Percentiles rank a stretch among this genome's conserved stretches.
Conservation (phyloP, 140 eudicot species). For the Ambrosia hybrid region DNA sequence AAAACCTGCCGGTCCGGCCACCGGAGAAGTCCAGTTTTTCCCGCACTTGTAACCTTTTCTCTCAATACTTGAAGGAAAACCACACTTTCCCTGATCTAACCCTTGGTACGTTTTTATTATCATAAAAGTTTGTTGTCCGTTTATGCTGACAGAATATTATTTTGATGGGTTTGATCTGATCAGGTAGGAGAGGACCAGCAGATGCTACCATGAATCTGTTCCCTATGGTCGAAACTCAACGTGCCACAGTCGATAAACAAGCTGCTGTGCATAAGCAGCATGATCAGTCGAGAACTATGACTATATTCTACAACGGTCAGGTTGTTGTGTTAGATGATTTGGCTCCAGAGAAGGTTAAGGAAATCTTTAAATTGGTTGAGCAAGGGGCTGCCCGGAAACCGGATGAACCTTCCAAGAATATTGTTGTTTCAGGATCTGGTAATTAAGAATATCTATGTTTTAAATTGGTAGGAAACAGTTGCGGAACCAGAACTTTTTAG, state of each 20-base stretch:
- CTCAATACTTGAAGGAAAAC: constrained; percentile 84
- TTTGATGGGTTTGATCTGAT: not conserved
- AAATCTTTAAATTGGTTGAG: constrained; percentile 66
- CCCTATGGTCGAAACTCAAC: constrained; percentile 41
- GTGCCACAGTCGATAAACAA: constrained; percentile 5
- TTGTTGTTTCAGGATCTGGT: constrained; percentile 27
- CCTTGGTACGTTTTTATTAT: constrained; percentile 31
- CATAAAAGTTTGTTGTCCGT: no score
- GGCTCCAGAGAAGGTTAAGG: constrained; percentile 69
- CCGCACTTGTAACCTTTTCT: constrained; percentile 68
- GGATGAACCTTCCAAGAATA: constrained; percentile 36
- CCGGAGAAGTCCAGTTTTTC: constrained; percentile 55
- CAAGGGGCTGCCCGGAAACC: constrained; percentile 41
- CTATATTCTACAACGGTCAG: constrained; percentile 85
- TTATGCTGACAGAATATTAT: no score
- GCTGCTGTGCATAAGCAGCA: constrained; percentile 30
- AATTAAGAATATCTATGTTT: not conserved
- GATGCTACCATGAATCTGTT: constrained; percentile 61
- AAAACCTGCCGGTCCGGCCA: constrained; percentile 26
- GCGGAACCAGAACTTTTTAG: no score
- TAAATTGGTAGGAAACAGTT: not conserved
- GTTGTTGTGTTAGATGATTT: constrained; percentile 76
- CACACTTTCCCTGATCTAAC: constrained; percentile 56
- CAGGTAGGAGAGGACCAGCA: constrained; percentile 34
- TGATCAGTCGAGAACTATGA: constrained; percentile 42